Evolutionary conservation across 2,329 filamentous ascomycete genomes (phyloP).

Genomic region (Xylariaceae sp.): DNA sequence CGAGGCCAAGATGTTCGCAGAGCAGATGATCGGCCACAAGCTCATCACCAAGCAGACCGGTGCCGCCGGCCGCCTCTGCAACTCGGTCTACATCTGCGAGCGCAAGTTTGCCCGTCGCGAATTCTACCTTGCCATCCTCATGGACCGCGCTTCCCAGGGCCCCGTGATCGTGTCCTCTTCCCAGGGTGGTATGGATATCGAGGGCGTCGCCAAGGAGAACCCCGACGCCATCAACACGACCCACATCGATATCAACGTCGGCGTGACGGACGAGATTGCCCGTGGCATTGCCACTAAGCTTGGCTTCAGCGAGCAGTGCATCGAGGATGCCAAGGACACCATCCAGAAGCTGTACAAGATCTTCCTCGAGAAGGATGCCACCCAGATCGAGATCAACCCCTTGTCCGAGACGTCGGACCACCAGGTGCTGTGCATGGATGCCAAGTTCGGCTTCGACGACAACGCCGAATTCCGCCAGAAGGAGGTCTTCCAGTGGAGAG

Average conservation of each 20-base stretch:
- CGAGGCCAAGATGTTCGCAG: conserved; percentile 92
- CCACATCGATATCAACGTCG: conserved; percentile 85
- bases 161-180: conserved; percentile 97
- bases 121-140: conserved; percentile 97
- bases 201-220: conserved; percentile 95
- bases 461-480: conserved; percentile 98
- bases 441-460: conserved; percentile 98
- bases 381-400: conserved; percentile 99
- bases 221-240: conserved; percentile 94
- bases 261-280: conserved; percentile 94
- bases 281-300: conserved; percentile 83
- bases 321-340: conserved; percentile 89
- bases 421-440: conserved; percentile 98
- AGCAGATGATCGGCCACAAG: conserved; percentile 99
- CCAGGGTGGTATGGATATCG: conserved; percentile 99
- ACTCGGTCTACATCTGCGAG: conserved; percentile 97
- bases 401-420: conserved; percentile 97
- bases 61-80: conserved; percentile 87
- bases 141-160: conserved; percentile 87
- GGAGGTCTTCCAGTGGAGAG: conserved; percentile 90
- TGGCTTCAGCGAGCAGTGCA: conserved; percentile 95
- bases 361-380: conserved; percentile 97
- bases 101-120: conserved; percentile 98
- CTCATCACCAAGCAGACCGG: conserved; percentile 99
- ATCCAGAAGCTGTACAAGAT: conserved; percentile 99